Base-by-base conservation (phyloP, 768 basidiomycete species). In the Ephemerocybe angulata region DNA sequence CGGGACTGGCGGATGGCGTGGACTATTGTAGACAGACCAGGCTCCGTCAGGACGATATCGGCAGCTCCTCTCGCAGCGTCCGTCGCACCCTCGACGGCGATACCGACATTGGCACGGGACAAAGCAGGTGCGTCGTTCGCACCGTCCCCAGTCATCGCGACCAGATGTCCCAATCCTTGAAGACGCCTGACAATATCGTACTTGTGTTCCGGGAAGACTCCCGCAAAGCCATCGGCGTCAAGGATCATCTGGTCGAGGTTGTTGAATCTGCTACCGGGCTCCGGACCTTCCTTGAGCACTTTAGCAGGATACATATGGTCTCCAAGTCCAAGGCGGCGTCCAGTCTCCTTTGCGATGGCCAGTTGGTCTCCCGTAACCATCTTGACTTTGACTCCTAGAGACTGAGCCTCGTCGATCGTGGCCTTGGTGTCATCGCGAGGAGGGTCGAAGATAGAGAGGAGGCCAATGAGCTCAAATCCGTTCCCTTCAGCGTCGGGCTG, bases 301-400 rank as follows among this genome's bases (percentile, higher is more conserved):
- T 93, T 97, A 53, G 95, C 90, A 40, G 96, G 87, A 79, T 97
- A 98, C 96, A 98, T 98, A 80, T 98, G 95, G 73, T 98, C 96
- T 68, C 96, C 96, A 57, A 98, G 80, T 63, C 96, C 95, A 47
- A 98, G 90, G 77, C 96, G 91, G 71, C 96, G 90, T 57, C 96
- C 96, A 58, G 96, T 98, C 74, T 98, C 96, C 83, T 98, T 98
- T 33, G 96, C 96, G 63, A 98, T 98, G 61, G 96, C 96, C 68
- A 98, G 92, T 78, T 98, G 96, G 71, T 98, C 96, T 80, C 96
- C 96, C n/a, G 96, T 98, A 58, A 98, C 96, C 96, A 98, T 98
- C 88, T 98, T 98, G 71, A 98, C 95, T 70, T 87, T 89, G 64
- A 98, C 94, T 72, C 96, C 96, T 68, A 98, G 92, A 54, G 87